A percentile compares a stretch with the other conserved stretches of the same genome.
These are phyloP conservation scores for Nadsonia starkeyi-henricii DNA, from an alignment of 1,139 yeast genomes.

Conservation along the genomic window DNA sequence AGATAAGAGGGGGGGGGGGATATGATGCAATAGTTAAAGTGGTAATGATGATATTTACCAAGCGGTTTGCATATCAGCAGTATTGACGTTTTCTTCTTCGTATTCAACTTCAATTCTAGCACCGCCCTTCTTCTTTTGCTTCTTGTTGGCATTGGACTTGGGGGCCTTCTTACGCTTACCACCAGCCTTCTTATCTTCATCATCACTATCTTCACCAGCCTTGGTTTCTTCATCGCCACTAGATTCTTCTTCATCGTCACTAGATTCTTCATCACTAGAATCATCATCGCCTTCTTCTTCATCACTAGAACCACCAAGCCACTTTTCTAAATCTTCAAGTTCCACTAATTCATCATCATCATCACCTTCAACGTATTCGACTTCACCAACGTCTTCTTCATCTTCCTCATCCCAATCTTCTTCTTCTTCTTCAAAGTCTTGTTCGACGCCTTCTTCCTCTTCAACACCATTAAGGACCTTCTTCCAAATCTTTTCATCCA, in stretches of 20 bases:
- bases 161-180: slow-evolving; percentile 26
- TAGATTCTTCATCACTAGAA: slow-evolving; percentile 21
- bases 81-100: slow-evolving; percentile 44
- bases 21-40: too few relatives aligned
- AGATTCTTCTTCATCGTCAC: slow-evolving; percentile 23
- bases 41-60: too few relatives aligned
- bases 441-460: slow-evolving; percentile 43
- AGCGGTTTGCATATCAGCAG: background rate
- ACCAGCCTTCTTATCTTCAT: slow-evolving; percentile 23
- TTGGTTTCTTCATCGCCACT: slow-evolving; percentile 23
- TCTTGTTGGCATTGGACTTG: slow-evolving; percentile 20
- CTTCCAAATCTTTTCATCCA: slow-evolving; percentile 92
- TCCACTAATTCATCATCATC: slow-evolving; percentile 76
- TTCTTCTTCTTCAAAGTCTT: slow-evolving; percentile 48
- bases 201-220: slow-evolving; percentile 12
- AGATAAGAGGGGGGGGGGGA: background rate
- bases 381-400: slow-evolving; percentile 57
- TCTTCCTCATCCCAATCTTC: slow-evolving; percentile 46
- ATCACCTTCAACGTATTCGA: slow-evolving; percentile 71
- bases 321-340: slow-evolving; percentile 78
- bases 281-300: slow-evolving; percentile 25
- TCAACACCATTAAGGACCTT: slow-evolving; percentile 72
- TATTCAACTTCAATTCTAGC: slow-evolving; percentile 75
- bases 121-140: slow-evolving; percentile 29
- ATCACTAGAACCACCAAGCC: slow-evolving; percentile 61